These are phyloP conservation scores for Magnolia sinica DNA, from an alignment of 164 flowering plant genomes.

Conservation along the genomic window DNA sequence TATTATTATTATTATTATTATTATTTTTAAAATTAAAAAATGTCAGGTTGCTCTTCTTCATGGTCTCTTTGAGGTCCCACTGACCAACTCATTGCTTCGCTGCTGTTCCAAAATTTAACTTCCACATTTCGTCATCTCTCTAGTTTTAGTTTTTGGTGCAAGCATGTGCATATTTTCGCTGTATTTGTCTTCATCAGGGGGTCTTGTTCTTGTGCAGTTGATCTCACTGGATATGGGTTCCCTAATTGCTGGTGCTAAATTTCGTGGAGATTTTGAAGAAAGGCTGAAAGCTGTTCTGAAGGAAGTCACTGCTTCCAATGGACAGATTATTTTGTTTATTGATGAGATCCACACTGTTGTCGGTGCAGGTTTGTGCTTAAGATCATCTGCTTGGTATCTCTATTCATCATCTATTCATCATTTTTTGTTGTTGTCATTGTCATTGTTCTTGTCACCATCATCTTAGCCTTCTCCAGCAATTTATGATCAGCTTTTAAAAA, in stretches of 20 bases:
- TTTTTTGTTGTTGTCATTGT: background rate
- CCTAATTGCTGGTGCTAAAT: slow-evolving; percentile 90
- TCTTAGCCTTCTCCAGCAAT: too few species aligned
- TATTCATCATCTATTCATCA: background rate
- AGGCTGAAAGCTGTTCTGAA: slow-evolving; percentile 94
- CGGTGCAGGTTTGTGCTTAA: slow-evolving; percentile 74
- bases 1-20: too few species aligned
- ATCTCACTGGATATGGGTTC: slow-evolving; percentile 97
- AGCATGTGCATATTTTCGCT: background rate
- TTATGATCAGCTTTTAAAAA: too few species aligned
- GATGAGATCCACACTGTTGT: slow-evolving; percentile 99
- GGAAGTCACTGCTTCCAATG: slow-evolving; percentile 94
- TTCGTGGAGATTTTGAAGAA: slow-evolving; percentile 96
- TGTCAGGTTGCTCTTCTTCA: too few species aligned
- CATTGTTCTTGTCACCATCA: too few species aligned
- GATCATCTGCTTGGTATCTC: background rate
- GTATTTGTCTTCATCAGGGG: background rate
- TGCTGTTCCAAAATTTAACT: background rate
- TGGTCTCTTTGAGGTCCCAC: too few species aligned
- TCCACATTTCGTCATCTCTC: background rate
- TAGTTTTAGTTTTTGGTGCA: background rate
- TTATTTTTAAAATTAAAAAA: too few species aligned
- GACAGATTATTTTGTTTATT: slow-evolving; percentile 87
- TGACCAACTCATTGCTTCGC: background rate
- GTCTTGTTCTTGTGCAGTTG: slow-evolving; percentile 41